Percentiles rank a stretch among this genome's conserved stretches.
Conservation (phyloP, 805 yeast species). For the Starmerella bombicola region DNA sequence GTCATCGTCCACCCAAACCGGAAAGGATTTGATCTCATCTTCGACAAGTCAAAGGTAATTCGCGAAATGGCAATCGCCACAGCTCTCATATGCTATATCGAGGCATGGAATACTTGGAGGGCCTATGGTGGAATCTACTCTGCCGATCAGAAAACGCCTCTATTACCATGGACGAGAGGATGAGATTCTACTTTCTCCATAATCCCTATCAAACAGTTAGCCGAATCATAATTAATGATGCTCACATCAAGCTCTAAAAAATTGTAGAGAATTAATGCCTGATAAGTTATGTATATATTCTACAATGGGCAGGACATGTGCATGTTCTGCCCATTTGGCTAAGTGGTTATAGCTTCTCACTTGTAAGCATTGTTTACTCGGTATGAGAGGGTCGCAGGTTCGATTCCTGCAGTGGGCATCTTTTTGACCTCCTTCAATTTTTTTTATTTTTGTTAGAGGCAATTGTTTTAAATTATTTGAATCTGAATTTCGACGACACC, state of each 20-base stretch:
- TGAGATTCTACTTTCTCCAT: slow-evolving; percentile 3
- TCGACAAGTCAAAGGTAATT: slow-evolving; percentile 45
- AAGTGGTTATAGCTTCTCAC: slow-evolving; percentile 23
- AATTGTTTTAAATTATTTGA: no score
- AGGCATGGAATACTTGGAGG: slow-evolving; percentile 53
- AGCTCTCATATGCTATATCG: slow-evolving; percentile 49
- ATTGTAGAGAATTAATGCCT: no score
- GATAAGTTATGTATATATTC: no score
- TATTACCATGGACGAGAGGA: slow-evolving; percentile 24
- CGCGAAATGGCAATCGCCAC: slow-evolving; percentile 47
- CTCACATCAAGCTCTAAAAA: neutral
- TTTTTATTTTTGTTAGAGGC: neutral
- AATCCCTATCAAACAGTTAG: no score
- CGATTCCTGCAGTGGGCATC: slow-evolving; percentile 23
- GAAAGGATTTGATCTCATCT: slow-evolving; percentile 42
- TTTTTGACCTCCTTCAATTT: neutral
- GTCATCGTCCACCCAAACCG: slow-evolving; percentile 46
- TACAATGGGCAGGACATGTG: no score
- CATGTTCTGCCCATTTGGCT: slow-evolving; percentile 23
- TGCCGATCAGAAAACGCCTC: slow-evolving; percentile 28
- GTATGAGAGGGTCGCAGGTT: slow-evolving; percentile 23
- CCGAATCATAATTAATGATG: neutral
- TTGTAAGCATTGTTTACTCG: slow-evolving; percentile 8
- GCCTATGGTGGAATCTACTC: slow-evolving; percentile 55
- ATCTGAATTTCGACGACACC: neutral